phyloP scores from a whole-genome alignment of 2,329 filamentous ascomycete genomes.

The Claviceps paspali region DNA sequence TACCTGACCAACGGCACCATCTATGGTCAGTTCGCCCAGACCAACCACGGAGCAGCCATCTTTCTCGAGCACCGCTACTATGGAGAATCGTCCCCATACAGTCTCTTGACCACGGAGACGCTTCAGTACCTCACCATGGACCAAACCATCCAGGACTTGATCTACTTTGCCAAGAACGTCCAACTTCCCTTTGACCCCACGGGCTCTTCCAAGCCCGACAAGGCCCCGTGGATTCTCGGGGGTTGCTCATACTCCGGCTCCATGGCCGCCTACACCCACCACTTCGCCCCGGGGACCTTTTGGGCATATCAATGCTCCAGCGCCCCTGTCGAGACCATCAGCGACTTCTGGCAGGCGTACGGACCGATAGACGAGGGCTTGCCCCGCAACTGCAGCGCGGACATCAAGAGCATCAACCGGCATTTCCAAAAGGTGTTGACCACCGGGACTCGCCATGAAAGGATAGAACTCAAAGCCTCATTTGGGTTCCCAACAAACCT shows the following conservation, averaged over 20 bases:
- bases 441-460: constrained; percentile 15
- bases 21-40: constrained; percentile 47
- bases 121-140: constrained; percentile 66
- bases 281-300: constrained; percentile 58
- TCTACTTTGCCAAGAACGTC: constrained; percentile 59
- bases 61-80: constrained; percentile 77
- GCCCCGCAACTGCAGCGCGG: constrained; percentile 44
- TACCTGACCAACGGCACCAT: constrained; percentile 61
- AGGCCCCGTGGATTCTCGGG: constrained; percentile 57
- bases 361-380: constrained; percentile 28
- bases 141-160: constrained; percentile 60
- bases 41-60: constrained; percentile 55
- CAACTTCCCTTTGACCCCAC: constrained; percentile 52
- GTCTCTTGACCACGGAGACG: constrained; percentile 49
- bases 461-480: constrained; percentile 25
- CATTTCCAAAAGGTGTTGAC: constrained; percentile 32
- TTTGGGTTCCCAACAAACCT: constrained; percentile 29
- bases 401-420: constrained; percentile 38
- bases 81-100: constrained; percentile 28
- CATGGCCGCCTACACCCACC: constrained; percentile 57
- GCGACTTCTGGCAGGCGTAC: constrained; percentile 50
- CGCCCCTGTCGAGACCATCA: constrained; percentile 59
- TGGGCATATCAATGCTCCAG: constrained; percentile 64
- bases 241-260: constrained; percentile 70
- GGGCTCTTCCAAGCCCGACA: constrained; percentile 45